Evolutionary conservation across 495 filamentous ascomycete species (phyloP).

Genomic region (Penicillium maclennaniae): DNA sequence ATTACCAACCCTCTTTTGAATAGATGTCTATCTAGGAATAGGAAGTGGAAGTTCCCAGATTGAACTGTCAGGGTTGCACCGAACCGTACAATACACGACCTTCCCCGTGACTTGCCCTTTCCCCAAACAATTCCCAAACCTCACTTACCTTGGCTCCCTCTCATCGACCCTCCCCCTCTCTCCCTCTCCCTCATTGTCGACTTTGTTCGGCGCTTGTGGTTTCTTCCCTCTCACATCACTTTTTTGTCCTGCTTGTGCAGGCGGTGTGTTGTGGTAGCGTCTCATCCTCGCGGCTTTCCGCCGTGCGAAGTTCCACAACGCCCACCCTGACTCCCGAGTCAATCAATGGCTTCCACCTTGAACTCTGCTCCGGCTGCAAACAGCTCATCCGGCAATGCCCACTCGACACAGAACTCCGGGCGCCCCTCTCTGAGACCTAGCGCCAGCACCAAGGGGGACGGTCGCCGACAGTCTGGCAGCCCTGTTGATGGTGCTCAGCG

Average conservation of each 20-base stretch:
- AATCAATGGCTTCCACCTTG: constrained; percentile 50
- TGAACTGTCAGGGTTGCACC: constrained; percentile 15
- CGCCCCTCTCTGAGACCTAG: constrained; percentile 49
- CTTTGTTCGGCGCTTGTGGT: background rate
- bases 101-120: constrained; percentile 19
- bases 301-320: constrained; percentile 43
- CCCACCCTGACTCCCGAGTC: constrained; percentile 31
- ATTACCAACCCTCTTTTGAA: background rate
- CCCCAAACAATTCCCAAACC: constrained; percentile 16
- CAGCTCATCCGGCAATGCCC: constrained; percentile 46
- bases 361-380: constrained; percentile 44
- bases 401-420: constrained; percentile 33
- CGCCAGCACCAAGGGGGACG: constrained; percentile 51
- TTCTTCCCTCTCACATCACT: constrained; percentile 16
- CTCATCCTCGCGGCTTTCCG: constrained; percentile 33
- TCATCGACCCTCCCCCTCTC: constrained; percentile 4
- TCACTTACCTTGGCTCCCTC: background rate
- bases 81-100: constrained; percentile 15
- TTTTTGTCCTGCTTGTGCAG: constrained; percentile 32
- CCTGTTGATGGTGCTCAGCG: constrained; percentile 52
- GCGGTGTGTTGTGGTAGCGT: constrained; percentile 42
- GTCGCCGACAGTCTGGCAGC: constrained; percentile 55
- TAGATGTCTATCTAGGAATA: no score
- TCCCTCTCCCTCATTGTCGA: background rate
- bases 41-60: background rate